Percentiles rank a stretch among this genome's conserved stretches.
Evolutionary conservation across 2,329 filamentous ascomycete genomes (phyloP).

Genomic region (Neurospora crassa): DNA sequence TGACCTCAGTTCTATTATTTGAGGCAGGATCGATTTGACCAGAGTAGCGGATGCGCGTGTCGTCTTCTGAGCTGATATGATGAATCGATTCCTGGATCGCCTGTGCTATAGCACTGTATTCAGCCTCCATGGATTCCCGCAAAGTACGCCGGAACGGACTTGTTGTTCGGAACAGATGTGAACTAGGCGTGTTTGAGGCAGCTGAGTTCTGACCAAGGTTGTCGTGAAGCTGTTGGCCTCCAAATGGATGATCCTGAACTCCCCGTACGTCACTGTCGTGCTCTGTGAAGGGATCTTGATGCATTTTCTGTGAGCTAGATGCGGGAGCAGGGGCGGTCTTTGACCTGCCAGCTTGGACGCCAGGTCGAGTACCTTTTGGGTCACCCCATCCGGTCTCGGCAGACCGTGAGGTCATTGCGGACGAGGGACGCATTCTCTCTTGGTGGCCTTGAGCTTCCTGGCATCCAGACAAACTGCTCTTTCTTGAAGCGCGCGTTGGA

Average conservation of each 20-base stretch:
- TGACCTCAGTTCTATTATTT: slow-evolving; percentile 26
- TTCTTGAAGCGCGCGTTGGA: slow-evolving; percentile 6
- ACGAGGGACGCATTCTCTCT: background rate
- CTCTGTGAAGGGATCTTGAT: slow-evolving; percentile 2
- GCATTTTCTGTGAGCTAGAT: background rate
- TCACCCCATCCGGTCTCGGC: slow-evolving; percentile 1
- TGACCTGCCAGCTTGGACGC: slow-evolving; percentile 2
- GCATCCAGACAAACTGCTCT: background rate
- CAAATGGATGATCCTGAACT: background rate
- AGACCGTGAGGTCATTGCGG: background rate
- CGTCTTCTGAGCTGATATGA: slow-evolving; percentile 6
- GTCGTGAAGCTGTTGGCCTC: background rate
- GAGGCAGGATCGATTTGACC: background rate
- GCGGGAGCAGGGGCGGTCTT: background rate
- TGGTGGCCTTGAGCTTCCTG: background rate
- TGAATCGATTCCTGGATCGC: background rate
- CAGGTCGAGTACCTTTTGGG: slow-evolving; percentile 1
- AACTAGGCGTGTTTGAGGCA: slow-evolving; percentile 42
- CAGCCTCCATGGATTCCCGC: slow-evolving; percentile 33
- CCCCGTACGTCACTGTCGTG: background rate
- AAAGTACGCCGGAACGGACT: slow-evolving; percentile 48
- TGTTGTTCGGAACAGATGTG: slow-evolving; percentile 41
- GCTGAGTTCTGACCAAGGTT: slow-evolving; percentile 29
- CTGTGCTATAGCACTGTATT: slow-evolving; percentile 17
- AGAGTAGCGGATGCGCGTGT: slow-evolving; percentile 7